Conservation (phyloP, 176 grass and related monocot genomes). For the Triticum aestivum region DNA sequence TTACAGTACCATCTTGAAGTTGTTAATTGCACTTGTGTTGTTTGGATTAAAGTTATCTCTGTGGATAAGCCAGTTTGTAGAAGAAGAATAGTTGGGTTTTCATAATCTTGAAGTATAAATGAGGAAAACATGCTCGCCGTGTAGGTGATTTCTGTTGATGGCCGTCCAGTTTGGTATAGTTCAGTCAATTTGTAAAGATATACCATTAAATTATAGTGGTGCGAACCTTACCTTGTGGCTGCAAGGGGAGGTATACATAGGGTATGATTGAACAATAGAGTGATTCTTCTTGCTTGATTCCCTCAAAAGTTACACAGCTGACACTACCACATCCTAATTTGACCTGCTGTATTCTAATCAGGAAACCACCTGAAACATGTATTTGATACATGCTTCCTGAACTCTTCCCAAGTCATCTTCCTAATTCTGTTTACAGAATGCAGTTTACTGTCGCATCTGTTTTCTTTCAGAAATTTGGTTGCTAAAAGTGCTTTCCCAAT, state of each 20-base stretch:
- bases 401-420: neutral
- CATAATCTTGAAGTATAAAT: neutral
- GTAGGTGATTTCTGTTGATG: neutral
- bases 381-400: neutral
- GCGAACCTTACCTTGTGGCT: too few relatives aligned
- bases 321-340: neutral
- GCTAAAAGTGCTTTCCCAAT: constrained; percentile 28
- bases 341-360: neutral
- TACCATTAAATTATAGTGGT: too few relatives aligned
- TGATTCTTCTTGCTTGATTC: neutral
- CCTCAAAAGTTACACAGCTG: neutral
- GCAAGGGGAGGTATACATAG: neutral
- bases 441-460: neutral
- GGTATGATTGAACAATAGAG: neutral
- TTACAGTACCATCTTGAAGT: constrained; percentile 19
- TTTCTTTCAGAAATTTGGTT: constrained; percentile 19
- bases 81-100: neutral
- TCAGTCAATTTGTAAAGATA: neutral
- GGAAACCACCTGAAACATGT: constrained; percentile 1
- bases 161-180: neutral
- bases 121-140: neutral
- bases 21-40: neutral
- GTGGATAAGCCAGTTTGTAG: neutral
- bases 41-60: neutral
- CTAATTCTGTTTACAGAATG: constrained; percentile 1